Conservation (phyloP, 2,329 filamentous ascomycete genomes). For the Aspergillus amoenus region DNA sequence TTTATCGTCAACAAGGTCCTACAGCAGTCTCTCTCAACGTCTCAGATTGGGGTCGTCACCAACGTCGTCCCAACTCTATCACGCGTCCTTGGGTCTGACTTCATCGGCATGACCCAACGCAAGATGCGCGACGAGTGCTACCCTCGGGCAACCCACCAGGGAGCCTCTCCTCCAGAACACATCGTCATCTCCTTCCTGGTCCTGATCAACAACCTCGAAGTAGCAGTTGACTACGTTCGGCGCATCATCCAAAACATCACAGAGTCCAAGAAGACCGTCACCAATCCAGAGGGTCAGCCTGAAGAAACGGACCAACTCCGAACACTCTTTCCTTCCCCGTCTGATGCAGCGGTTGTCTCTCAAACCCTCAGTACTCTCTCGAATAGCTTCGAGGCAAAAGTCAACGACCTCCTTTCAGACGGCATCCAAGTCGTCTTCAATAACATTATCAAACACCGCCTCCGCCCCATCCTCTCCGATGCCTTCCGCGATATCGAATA, state of each 20-base stretch:
- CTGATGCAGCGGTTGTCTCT: slow-evolving; percentile 69
- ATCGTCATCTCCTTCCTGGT: slow-evolving; percentile 87
- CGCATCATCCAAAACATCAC: slow-evolving; percentile 77
- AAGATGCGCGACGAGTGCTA: slow-evolving; percentile 98
- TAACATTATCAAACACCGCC: slow-evolving; percentile 78
- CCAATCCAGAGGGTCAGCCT: slow-evolving; percentile 17
- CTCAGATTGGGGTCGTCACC: slow-evolving; percentile 73
- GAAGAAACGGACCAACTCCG: slow-evolving; percentile 44
- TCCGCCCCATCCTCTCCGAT: slow-evolving; percentile 81
- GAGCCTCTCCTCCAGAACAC: slow-evolving; percentile 81
- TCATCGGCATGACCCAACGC: slow-evolving; percentile 93
- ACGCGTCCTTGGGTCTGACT: slow-evolving; percentile 81
- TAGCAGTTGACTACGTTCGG: slow-evolving; percentile 84
- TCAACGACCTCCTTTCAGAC: slow-evolving; percentile 77
- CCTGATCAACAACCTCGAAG: slow-evolving; percentile 91
- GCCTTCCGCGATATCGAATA: slow-evolving; percentile 94
- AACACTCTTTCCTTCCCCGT: slow-evolving; percentile 75
- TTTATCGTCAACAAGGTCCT: slow-evolving; percentile 95
- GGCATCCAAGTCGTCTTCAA: slow-evolving; percentile 83
- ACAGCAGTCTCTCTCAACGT: slow-evolving; percentile 81
- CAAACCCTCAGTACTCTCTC: slow-evolving; percentile 69
- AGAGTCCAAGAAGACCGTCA: slow-evolving; percentile 30
- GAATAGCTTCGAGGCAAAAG: slow-evolving; percentile 71
- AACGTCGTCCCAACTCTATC: slow-evolving; percentile 76
- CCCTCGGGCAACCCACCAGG: slow-evolving; percentile 74